Evolutionary conservation across 192 early-diverging fungal genomes (phyloP).

Genomic region (Umbelopsis sp.): DNA sequence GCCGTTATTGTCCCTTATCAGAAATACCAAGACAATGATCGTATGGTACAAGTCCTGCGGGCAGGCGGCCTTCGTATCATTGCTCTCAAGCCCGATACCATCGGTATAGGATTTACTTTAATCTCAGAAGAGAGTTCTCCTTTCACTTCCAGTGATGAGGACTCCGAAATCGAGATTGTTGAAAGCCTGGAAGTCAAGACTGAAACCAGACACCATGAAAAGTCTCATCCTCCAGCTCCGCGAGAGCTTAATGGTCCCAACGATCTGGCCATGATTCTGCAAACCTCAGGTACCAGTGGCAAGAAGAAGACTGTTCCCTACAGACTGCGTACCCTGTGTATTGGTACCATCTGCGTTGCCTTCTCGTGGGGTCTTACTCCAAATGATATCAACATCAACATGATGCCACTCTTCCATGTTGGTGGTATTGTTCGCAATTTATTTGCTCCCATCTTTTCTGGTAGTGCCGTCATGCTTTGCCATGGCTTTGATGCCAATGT

Average conservation of each 20-base stretch:
- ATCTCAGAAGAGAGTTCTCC: not conserved
- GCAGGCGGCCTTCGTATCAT: conserved; percentile 37
- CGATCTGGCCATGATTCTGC: conserved; percentile 66
- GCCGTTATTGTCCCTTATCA: conserved; percentile 31
- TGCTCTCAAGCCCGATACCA: conserved; percentile 19
- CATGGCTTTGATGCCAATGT: conserved; percentile 60
- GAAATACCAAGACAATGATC: conserved; percentile 21
- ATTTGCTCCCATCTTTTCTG: conserved; percentile 61
- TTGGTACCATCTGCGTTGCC: conserved; percentile 63
- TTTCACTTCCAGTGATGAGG: not conserved
- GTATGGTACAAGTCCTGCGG: conserved; percentile 42
- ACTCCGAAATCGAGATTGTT: conserved; percentile 1
- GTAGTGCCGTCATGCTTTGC: conserved; percentile 63
- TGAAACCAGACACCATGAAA: not conserved
- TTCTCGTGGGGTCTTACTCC: conserved; percentile 56
- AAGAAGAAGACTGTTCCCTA: conserved; percentile 70
- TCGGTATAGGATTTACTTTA: conserved; percentile 1
- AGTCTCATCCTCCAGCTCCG: conserved; percentile 33
- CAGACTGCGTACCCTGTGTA: conserved; percentile 66
- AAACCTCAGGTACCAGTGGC: conserved; percentile 74
- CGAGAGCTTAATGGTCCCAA: conserved; percentile 35
- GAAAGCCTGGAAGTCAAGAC: conserved; percentile 2
- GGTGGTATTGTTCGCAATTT: conserved; percentile 72
- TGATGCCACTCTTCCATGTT: conserved; percentile 80
- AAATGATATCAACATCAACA: conserved; percentile 61